Evolutionary conservation across 2,329 filamentous ascomycete species (phyloP).

Genomic region (Aspergillus eucalypticola): DNA sequence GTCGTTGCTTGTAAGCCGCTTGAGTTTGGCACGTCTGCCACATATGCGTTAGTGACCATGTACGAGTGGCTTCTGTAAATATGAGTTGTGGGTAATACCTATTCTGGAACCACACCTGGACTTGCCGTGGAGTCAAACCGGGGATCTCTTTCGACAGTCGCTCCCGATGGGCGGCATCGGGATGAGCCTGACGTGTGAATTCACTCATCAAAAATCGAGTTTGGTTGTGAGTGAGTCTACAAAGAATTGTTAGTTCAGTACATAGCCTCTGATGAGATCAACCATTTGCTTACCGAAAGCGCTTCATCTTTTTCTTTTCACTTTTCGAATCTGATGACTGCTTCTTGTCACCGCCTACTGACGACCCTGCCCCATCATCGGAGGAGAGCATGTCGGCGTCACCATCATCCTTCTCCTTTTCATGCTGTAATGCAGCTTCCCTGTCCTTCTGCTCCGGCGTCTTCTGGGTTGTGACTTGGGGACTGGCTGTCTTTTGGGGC

Average conservation of each 20-base stretch:
- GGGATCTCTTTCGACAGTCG: conserved; percentile 86
- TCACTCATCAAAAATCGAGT: conserved; percentile 98
- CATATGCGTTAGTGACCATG: conserved; percentile 12
- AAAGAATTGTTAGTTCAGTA: conserved; percentile 5
- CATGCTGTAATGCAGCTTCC: conserved; percentile 15
- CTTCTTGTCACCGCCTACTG: conserved; percentile 31
- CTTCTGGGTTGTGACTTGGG: conserved; percentile 14
- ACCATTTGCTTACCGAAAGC: conserved; percentile 41
- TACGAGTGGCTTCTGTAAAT: not conserved
- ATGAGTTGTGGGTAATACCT: conserved; percentile 56
- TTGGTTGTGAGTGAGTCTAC: conserved; percentile 88
- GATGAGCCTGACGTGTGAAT: conserved; percentile 91
- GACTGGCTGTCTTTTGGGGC: conserved; percentile 17
- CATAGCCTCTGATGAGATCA: not conserved
- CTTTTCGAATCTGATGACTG: conserved; percentile 28
- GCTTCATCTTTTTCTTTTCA: conserved; percentile 48
- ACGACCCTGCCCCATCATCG: conserved; percentile 31
- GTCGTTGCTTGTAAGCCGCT: conserved; percentile 62
- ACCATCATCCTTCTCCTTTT: conserved; percentile 21
- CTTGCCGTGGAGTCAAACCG: conserved; percentile 84
- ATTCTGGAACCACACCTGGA: conserved; percentile 99
- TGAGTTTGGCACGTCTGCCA: conserved; percentile 60
- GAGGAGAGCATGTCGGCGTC: conserved; percentile 27
- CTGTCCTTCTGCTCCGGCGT: conserved; percentile 15
- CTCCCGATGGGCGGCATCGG: conserved; percentile 87